phyloP scores from a whole-genome alignment of 768 basidiomycete genomes.

The Termitomyces bulborhizus region DNA sequence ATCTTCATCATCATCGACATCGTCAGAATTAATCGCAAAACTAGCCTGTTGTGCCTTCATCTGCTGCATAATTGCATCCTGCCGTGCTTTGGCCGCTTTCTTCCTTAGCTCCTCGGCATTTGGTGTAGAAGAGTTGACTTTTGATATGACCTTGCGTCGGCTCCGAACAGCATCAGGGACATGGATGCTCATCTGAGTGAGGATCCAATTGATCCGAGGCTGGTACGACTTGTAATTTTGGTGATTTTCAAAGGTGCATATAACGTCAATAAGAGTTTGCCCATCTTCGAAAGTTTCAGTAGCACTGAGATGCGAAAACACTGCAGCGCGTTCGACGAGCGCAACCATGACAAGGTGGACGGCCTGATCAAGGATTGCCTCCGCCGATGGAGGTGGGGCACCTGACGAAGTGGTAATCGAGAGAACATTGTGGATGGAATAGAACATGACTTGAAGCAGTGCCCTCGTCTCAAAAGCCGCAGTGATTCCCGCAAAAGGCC shows the following conservation, averaged over 20 bases:
- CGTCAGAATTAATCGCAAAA: constrained; percentile 75
- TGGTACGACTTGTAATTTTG: constrained; percentile 70
- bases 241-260: constrained; percentile 75
- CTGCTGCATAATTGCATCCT: constrained; percentile 91
- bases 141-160: constrained; percentile 38
- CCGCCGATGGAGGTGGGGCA: constrained; percentile 67
- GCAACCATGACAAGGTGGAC: constrained; percentile 85
- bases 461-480: constrained; percentile 63
- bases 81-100: constrained; percentile 81
- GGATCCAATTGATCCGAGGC: constrained; percentile 69
- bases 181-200: constrained; percentile 50
- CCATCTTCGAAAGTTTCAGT: constrained; percentile 50
- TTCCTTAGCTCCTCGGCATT: constrained; percentile 72
- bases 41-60: constrained; percentile 91
- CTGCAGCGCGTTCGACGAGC: constrained; percentile 58
- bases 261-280: constrained; percentile 60
- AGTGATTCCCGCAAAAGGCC: constrained; percentile 65
- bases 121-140: constrained; percentile 24
- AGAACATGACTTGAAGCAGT: constrained; percentile 79
- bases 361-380: constrained; percentile 86
- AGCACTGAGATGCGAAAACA: constrained; percentile 56
- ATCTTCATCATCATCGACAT: constrained; percentile 63
- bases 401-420: constrained; percentile 54
- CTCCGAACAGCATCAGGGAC: constrained; percentile 51
- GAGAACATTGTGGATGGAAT: constrained; percentile 70